Percentiles rank a stretch among this genome's conserved stretches.
phyloP scores from a whole-genome alignment of 176 grass and related monocot genomes.

The Zoysia pacifica region DNA sequence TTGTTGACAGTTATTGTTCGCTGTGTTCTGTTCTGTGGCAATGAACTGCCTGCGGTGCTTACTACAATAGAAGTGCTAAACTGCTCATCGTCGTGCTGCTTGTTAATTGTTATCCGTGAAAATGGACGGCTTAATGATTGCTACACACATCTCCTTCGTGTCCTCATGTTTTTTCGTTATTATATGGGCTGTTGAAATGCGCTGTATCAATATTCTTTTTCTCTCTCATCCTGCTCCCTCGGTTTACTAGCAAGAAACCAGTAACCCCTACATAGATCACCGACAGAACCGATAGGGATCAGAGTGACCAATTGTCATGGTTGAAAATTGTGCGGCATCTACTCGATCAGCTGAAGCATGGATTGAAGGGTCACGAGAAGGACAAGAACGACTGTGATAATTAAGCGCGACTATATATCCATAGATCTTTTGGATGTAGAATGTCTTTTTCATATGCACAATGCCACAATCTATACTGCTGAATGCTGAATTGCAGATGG shows the following conservation, averaged over 20 bases:
- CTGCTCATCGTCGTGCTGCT: not conserved
- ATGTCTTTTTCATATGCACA: too few relatives aligned
- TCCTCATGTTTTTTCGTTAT: not conserved
- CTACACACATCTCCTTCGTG: not conserved
- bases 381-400: not conserved
- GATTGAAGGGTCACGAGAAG: not conserved
- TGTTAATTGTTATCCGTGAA: not conserved
- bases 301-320: not conserved
- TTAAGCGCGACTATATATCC: too few relatives aligned
- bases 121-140: not conserved
- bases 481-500: too few relatives aligned
- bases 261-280: not conserved
- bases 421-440: too few relatives aligned
- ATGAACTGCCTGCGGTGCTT: not conserved
- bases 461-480: too few relatives aligned
- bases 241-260: not conserved
- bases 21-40: not conserved
- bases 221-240: not conserved
- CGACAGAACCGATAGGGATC: not conserved
- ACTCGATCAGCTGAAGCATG: not conserved
- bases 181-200: not conserved
- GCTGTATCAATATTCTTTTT: not conserved
- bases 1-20: not conserved
- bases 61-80: not conserved
- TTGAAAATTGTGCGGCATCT: conserved; percentile 16